Evolutionary conservation across 2,329 filamentous ascomycete genomes (phyloP).

Genomic region (Dothistroma pini): DNA sequence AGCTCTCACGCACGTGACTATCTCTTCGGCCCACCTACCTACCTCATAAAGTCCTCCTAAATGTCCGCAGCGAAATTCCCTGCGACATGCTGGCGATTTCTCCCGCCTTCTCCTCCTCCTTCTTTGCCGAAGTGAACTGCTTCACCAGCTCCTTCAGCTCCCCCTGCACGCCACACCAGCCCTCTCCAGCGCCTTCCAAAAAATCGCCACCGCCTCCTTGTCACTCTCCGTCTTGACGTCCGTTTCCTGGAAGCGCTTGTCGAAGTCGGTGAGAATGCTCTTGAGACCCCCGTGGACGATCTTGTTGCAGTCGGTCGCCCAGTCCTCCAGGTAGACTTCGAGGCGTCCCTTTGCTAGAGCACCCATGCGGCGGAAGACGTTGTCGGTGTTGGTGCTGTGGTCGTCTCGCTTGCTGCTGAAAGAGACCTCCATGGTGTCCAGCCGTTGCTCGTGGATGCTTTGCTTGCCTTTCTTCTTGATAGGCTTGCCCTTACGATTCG

Average conservation of each 20-base stretch:
- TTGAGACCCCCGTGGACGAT: background rate
- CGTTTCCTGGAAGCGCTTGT: background rate
- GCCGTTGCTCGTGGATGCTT: background rate
- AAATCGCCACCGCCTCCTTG: background rate
- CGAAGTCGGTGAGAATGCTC: slow-evolving; percentile 1
- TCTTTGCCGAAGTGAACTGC: background rate
- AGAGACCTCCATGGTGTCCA: background rate
- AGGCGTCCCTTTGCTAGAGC: background rate
- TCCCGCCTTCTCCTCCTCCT: background rate
- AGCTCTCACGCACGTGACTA: too few species aligned
- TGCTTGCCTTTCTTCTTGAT: background rate
- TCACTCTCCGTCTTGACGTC: background rate
- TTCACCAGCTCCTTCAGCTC: background rate
- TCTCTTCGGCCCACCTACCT: too few species aligned
- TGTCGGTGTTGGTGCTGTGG: background rate
- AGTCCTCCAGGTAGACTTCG: slow-evolving; percentile 1
- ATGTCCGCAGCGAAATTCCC: background rate
- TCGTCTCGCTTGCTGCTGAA: background rate
- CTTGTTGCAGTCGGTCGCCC: slow-evolving; percentile 1
- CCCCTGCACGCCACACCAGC: background rate
- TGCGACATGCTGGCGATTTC: background rate
- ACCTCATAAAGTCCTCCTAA: background rate
- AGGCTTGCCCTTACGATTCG: background rate
- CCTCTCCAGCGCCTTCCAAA: background rate
- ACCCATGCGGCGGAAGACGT: slow-evolving; percentile 3